Percentiles rank a stretch among this genome's conserved stretches.
Evolutionary conservation across 495 filamentous ascomycete genomes (phyloP).

Genomic region (Monascus purpureus): DNA sequence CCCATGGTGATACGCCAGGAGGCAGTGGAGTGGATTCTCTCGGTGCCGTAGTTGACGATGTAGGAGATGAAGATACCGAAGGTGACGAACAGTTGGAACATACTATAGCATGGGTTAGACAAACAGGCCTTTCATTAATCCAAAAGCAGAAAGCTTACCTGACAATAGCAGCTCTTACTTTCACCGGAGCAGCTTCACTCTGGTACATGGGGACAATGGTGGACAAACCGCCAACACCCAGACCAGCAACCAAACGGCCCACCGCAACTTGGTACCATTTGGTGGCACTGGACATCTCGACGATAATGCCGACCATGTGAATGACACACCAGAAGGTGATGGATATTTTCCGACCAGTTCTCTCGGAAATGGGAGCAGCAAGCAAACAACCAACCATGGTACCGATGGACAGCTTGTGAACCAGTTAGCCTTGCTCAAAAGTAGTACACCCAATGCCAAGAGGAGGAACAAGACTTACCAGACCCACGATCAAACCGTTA

Average conservation of each 20-base stretch:
- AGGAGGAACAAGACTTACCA: constrained; percentile 20
- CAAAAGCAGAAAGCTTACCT: constrained; percentile 14
- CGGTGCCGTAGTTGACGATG: constrained; percentile 69
- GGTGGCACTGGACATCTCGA: constrained; percentile 46
- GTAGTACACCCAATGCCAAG: neutral
- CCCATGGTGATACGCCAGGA: constrained; percentile 77
- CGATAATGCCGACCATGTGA: constrained; percentile 53
- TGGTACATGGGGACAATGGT: constrained; percentile 65
- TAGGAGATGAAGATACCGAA: constrained; percentile 73
- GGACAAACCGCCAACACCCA: constrained; percentile 57
- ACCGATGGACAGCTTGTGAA: constrained; percentile 42
- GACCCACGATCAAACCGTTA: constrained; percentile 41
- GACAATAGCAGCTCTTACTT: constrained; percentile 54
- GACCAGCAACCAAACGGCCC: constrained; percentile 46
- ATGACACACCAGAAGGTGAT: constrained; percentile 45
- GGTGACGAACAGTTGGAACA: constrained; percentile 81
- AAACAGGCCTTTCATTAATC: constrained; percentile 1
- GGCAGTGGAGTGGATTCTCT: constrained; percentile 34
- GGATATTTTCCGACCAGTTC: constrained; percentile 36
- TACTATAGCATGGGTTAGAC: constrained; percentile 21
- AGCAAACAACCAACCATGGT: constrained; percentile 55
- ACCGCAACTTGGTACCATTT: constrained; percentile 41
- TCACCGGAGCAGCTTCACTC: constrained; percentile 49
- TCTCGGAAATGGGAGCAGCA: constrained; percentile 42
- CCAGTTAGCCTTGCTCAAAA: constrained; percentile 3